These are phyloP conservation scores for Trypanosoma lewisi DNA, from an alignment of 208 protist genomes.

Conservation along the genomic window DNA sequence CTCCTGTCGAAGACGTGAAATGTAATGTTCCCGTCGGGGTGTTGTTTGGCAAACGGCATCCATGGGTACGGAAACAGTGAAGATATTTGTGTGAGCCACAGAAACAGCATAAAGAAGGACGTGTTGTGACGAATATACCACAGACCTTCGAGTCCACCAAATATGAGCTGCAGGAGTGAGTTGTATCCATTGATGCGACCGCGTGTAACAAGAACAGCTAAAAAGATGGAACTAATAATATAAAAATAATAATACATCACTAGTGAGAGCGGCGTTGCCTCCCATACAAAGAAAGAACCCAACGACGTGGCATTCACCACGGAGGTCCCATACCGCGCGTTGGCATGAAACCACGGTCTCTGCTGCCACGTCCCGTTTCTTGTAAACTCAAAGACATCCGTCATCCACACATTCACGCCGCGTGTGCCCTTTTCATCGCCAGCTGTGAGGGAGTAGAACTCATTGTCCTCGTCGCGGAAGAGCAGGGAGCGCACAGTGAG, in stretches of 20 bases:
- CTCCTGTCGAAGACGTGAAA: conserved; percentile 5
- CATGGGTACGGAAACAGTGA: conserved; percentile 6
- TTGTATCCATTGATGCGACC: conserved; percentile 7
- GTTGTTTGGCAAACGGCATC: conserved; percentile 9
- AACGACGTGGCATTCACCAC: background rate
- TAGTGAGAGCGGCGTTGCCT: conserved; percentile 42
- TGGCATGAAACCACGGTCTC: background rate
- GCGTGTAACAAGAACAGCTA: background rate
- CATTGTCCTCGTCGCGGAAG: background rate
- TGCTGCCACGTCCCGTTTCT: background rate
- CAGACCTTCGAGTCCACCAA: conserved; percentile 1
- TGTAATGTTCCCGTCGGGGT: background rate
- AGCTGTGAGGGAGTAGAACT: background rate
- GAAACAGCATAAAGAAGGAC: conserved; percentile 5
- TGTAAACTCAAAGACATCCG: background rate
- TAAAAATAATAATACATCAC: conserved; percentile 59
- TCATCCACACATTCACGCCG: background rate
- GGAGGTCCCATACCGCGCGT: background rate
- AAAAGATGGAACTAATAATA: conserved; percentile 17
- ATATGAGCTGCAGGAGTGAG: conserved; percentile 6
- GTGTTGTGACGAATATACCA: conserved; percentile 10
- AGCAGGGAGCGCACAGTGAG: background rate
- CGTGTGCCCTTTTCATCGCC: background rate
- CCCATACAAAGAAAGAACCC: conserved; percentile 21
- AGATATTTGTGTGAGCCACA: conserved; percentile 10